Base-by-base conservation (phyloP, 129 eudicot genomes). In the Sambucus nigra region DNA sequence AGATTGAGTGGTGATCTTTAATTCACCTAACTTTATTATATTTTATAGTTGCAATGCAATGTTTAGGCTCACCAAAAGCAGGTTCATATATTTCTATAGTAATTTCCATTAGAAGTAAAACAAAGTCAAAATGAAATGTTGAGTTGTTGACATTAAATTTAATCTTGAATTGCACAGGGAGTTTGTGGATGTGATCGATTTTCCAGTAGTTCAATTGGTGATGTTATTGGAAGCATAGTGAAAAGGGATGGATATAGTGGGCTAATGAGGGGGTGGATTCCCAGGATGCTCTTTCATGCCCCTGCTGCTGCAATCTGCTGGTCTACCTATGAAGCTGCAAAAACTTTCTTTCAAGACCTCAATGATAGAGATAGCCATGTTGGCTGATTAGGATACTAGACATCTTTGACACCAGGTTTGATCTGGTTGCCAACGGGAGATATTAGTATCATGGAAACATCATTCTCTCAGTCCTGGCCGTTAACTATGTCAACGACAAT, bases 281-380 rank as follows among this genome's bases (percentile, higher is more conserved):
- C 75, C 0, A 67, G 83, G 52, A 72, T 77, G 79, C 67, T 77
- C 5, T 77, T 72, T 24, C 78, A 67, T 54, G 78, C 83, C 10
- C 83, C 83, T 16, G 83, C 83, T 45, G 83, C 83, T 19, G 78
- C 78, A 19, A 77, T 72, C 44, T 72, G 75, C 57, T 77, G 83
- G 83, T 77, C 83, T 5, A 68, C 83, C 5, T 77, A 72, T 54
- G 83, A 72, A 59, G 72, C 75, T 2, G 69, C 41, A n/a, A 72
- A 77, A 38, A 33, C 26, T 32, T 68, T 77, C 47, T 77, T 77
- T 42, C 70, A 72, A 11, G 61, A 75, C 40, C 68, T 53, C 28
- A 64, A 69, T 61, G 61, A 22, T 31, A 42, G 60, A 55, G 48
- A 73, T 25, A 49, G 25, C 55, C 35, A 60, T 20, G 24, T 46